Evolutionary conservation across 2,329 filamentous ascomycete genomes (phyloP).

Genomic region (Metarhizium brunneum): DNA sequence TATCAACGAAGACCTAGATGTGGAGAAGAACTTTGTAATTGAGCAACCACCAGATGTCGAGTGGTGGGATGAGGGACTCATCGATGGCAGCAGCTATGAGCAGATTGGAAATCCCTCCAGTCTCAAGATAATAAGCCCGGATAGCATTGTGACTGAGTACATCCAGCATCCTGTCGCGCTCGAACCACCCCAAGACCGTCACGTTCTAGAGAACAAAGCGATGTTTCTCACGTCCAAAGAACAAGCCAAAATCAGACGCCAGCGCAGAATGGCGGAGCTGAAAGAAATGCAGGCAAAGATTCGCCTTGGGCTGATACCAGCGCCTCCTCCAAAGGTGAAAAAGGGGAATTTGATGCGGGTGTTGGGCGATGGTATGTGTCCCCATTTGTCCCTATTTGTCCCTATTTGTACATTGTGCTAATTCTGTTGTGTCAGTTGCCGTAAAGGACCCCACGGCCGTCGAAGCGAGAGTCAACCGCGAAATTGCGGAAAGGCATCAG

Average conservation of each 20-base stretch:
- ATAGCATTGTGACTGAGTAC: conserved; percentile 82
- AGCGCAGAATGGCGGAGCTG: conserved; percentile 82
- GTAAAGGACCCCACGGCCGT: conserved; percentile 97
- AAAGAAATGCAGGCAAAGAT: conserved; percentile 98
- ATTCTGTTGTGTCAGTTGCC: conserved; percentile 26
- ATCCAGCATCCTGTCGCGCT: conserved; percentile 89
- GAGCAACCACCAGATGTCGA: conserved; percentile 80
- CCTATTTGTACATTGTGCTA: not conserved
- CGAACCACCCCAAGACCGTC: conserved; percentile 84
- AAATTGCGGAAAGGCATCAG: conserved; percentile 79
- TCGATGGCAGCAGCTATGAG: conserved; percentile 67
- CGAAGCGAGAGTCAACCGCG: conserved; percentile 83
- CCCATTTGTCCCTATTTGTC: not conserved
- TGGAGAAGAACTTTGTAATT: conserved; percentile 82
- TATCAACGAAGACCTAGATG: conserved; percentile 81
- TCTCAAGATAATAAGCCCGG: conserved; percentile 66
- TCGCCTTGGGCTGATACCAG: conserved; percentile 77
- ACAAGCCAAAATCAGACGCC: conserved; percentile 80
- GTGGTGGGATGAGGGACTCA: conserved; percentile 93
- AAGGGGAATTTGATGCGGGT: conserved; percentile 97
- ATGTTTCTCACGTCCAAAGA: conserved; percentile 90
- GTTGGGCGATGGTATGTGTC: conserved; percentile 62
- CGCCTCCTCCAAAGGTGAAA: conserved; percentile 91
- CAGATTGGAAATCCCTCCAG: conserved; percentile 54
- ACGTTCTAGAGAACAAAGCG: conserved; percentile 68